Evolutionary conservation across 257 asterid species (phyloP), one percentile per base, ranked within the genome.

Genomic region (Nicotiana noctiflora): DNA sequence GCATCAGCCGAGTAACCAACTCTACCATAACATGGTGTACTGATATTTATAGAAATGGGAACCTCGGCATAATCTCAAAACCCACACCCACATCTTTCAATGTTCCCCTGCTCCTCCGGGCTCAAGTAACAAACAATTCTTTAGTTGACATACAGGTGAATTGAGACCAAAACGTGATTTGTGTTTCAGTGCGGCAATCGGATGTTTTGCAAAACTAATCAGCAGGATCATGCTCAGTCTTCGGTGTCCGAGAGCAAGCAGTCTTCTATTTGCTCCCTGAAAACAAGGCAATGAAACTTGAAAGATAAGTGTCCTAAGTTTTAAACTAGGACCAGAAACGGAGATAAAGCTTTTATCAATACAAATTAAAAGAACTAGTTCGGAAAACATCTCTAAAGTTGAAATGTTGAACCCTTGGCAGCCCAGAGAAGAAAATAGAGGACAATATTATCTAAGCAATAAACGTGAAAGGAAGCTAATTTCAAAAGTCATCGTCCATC

Each of bases 231-330:
- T 80, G 86, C 82, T 59, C 85, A 91, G 76, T 90, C 96, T 68
- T 92, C 94, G 0, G 89, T 82, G 77, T 92, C 97, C 19, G 92
- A 90, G 84, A 92, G 85, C 84, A 92, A 85, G 83, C 84, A 90
- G 79, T 93, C 96, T 88, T 90, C 93, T 82, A 93, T 89, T 77
- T 93, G 93, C 83, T 87, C 93, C 89, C 97, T 93, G 90, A 49
- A 32, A 62, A 27, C 14, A 72, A 72, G 21, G 37, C 4, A 18
- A 72, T 46, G 46, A 46, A 21, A 3, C 59, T 13, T 72, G 46
- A 44, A 75, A 31, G 34, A 70, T 61, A 5, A 29, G 46, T 5
- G 6, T 49, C 72, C 9, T 4, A 40, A 57, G 40, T 60, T 70
- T 21, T 11, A 21, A 44, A 12, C 6, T 11, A 32, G 57, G 34